Evolutionary conservation across 805 yeast species (phyloP), one percentile per base, ranked within the genome.

Genomic region (Saccharomycopsis sp.): DNA sequence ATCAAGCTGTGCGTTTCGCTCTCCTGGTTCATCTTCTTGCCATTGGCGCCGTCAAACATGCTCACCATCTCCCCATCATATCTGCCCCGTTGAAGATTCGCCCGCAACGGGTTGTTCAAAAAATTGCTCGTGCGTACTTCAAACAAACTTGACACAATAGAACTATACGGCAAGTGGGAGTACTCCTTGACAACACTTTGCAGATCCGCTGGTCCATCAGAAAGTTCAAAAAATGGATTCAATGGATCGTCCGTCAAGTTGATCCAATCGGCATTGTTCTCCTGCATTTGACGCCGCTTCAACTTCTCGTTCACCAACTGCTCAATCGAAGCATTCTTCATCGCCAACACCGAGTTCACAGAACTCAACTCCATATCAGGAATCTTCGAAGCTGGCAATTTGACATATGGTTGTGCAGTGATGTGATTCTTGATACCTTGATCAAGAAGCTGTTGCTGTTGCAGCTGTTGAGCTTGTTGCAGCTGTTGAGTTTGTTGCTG

Each of bases 361-460:
- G 95, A 84, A 18, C 82, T 79, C 46, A 89, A 66, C 35, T 86
- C 94, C 70, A 88, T 71, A 59, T 89, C 96, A 12, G 97, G 96
- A 48, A 89, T 83, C 60, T 86, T 84, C 1, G 95, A 82, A 29
- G 92, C 80, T 2, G 96, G 95, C 30, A 86, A 59, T 52, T 82
- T 80, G 51, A 86, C 94, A 62, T 87, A 83, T 18, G 94, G 87
- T 55, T 84, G 89, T 19, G 48, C 39, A 27, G 46, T 46, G 39
- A 42, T 38, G 25, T 22, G 49, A 48, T 38, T 25, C 2, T 46
- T 52, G 10, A 50, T 50, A 32, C 39, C 32, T 38, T 49, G 53
- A 7, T 35, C 29, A 25, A 33, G 33, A 37, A 27, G 42, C 10
- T 30, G 37, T 20, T 23, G 35, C 10, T 13, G 34, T 16, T 16